Percentiles rank a stretch among this genome's conserved stretches.
These are phyloP conservation scores for Solanum sparsipilum DNA, from an alignment of 257 asterid genomes.

Conservation along the genomic window DNA sequence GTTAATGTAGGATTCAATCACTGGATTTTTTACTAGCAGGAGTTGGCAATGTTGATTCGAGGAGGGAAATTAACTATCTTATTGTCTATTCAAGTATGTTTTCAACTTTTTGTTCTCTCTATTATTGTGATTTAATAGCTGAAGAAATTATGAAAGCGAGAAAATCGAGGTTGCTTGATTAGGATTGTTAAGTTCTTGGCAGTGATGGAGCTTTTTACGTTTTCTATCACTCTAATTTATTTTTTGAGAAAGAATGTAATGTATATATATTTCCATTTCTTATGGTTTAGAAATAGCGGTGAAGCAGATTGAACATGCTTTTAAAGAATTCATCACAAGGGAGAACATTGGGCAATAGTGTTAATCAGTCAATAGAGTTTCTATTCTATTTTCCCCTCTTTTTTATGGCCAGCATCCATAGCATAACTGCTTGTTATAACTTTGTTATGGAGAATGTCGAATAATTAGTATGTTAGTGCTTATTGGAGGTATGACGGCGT, in stretches of 20 bases:
- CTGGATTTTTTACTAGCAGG: not conserved
- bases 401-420: not conserved
- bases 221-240: not conserved
- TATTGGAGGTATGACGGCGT: not conserved
- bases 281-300: constrained; percentile 52
- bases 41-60: not conserved
- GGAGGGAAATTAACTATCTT: not conserved
- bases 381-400: not conserved
- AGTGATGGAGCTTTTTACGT: not conserved
- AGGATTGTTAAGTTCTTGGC: not conserved
- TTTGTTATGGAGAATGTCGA: not conserved
- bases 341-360: constrained; percentile 66
- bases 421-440: not conserved
- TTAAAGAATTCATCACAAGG: constrained; percentile 82
- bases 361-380: constrained; percentile 79
- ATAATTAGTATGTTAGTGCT: not conserved
- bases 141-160: not conserved
- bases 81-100: not conserved
- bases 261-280: not conserved
- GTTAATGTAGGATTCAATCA: not conserved
- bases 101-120: not conserved
- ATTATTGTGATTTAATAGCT: not conserved
- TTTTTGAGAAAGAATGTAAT: not conserved
- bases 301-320: constrained; percentile 87
- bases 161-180: not conserved